Base-by-base conservation (phyloP, 345 rosid genomes). In the Corchorus capsularis region DNA sequence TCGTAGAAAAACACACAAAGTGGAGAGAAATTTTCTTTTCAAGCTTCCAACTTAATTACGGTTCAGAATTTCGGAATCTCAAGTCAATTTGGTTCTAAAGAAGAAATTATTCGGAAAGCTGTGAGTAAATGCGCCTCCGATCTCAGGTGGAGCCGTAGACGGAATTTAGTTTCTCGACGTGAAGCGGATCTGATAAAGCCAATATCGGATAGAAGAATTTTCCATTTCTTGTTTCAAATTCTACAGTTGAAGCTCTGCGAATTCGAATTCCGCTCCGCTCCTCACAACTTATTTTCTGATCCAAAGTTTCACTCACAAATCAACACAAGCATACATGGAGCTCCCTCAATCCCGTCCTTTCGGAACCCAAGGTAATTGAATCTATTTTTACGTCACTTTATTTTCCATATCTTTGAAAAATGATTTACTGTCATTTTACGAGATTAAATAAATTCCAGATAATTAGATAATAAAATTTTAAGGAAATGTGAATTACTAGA, bases 291-390 rank as follows among this genome's bases (percentile, higher is more conserved):
- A 34, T 69, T 69, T 52, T 69, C 61, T 37, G 45, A 46, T 73
- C 56, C 57, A 47, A 61, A 73, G 15, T 16, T 73, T 45, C 49
- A 62, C n/a, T 5, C 14, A 27, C 39, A 2, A 12, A 59, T 27
- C 1, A 35, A 32, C n/a, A 39, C 49, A 68, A 79, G 37, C 56
- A 52, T 17, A 50, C 56, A 95, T 96, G 98, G 99, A 93, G 94
- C 92, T 93, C 75, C 93, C 94, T 79, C 98, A 86, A 73, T 82
- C 92, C 53, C 91, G 94, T 72, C 77, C 91, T 52, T 91, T 86
- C 35, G 94, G 88, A 76, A 72, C 86, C 19, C 83, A 93, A 87
- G 98, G 98, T 96, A 88, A 60, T 67, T 45, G 53, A 67, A 59
- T 10, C 55, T 39, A 39, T 39, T 39, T 39, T 39, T 39, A 39